These are phyloP conservation scores for Nidula microcarpa DNA, from an alignment of 768 basidiomycete genomes.

Conservation along the genomic window DNA sequence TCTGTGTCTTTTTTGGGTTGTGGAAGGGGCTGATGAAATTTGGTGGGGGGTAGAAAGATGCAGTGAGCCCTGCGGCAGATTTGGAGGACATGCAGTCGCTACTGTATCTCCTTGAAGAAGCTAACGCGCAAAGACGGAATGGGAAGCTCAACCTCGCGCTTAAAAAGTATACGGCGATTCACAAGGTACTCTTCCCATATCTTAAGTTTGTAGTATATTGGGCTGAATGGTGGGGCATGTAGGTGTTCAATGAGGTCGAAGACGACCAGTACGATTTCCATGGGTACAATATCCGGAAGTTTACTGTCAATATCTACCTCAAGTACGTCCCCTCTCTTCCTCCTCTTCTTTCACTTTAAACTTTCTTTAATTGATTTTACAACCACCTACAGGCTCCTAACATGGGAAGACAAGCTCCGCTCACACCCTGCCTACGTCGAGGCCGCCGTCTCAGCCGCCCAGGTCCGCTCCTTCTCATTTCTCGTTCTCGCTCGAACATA, in stretches of 20 bases:
- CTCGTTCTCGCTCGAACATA: neutral
- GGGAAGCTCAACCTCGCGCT: constrained; percentile 75
- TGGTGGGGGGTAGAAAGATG: constrained; percentile 69
- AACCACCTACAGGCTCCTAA: constrained; percentile 55
- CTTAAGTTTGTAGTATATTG: neutral
- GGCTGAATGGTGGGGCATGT: neutral
- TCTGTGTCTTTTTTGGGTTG: neutral
- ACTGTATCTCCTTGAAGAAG: constrained; percentile 83
- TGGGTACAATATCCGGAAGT: constrained; percentile 87
- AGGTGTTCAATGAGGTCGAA: constrained; percentile 85
- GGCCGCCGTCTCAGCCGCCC: constrained; percentile 67
- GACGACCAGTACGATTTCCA: constrained; percentile 99
- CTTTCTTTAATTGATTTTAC: constrained; percentile 2
- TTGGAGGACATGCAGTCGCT: constrained; percentile 95
- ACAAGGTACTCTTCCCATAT: constrained; percentile 48
- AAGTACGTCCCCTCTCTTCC: constrained; percentile 49
- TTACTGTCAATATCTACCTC: constrained; percentile 81
- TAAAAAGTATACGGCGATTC: constrained; percentile 77
- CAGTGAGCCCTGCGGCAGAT: constrained; percentile 68
- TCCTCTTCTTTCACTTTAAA: constrained; percentile 1
- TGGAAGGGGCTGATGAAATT: constrained; percentile 1
- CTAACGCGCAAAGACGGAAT: constrained; percentile 58
- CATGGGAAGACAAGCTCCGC: constrained; percentile 79
- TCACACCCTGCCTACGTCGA: constrained; percentile 75
- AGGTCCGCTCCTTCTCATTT: constrained; percentile 34